These are phyloP conservation scores for Annulohypoxylon moriforme DNA, from an alignment of 495 filamentous ascomycete genomes.

Conservation along the genomic window DNA sequence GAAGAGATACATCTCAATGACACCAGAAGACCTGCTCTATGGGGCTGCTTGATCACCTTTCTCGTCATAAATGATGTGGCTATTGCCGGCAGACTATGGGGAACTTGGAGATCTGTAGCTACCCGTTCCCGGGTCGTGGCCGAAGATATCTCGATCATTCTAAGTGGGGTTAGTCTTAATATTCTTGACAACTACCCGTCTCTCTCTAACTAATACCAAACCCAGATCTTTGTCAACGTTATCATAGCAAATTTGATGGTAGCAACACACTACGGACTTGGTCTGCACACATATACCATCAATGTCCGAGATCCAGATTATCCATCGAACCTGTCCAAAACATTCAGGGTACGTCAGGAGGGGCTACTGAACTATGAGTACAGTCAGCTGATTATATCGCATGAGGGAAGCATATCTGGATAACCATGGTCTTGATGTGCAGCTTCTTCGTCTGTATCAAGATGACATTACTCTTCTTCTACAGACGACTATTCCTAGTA, in stretches of 20 bases:
- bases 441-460: constrained; percentile 46
- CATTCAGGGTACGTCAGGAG: constrained; percentile 37
- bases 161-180: constrained; percentile 40
- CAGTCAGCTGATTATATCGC: constrained; percentile 13
- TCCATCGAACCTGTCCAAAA: constrained; percentile 41
- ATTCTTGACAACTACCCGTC: not conserved
- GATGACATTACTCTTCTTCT: constrained; percentile 50
- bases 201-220: not conserved
- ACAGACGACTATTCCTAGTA: constrained; percentile 47
- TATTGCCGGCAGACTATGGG: constrained; percentile 43
- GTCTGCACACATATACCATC: constrained; percentile 46
- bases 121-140: constrained; percentile 32
- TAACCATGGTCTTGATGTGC: constrained; percentile 45
- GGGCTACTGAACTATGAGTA: not conserved
- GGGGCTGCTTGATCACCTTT: constrained; percentile 39
- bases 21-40: constrained; percentile 35
- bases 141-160: constrained; percentile 38
- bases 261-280: constrained; percentile 49
- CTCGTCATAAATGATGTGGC: constrained; percentile 40
- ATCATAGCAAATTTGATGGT: constrained; percentile 45
- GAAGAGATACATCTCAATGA: constrained; percentile 33
- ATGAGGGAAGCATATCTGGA: constrained; percentile 43
- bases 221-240: constrained; percentile 39
- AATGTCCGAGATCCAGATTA: constrained; percentile 40
- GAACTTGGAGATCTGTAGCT: constrained; percentile 37